These are phyloP conservation scores for Taiozyma sp. DNA, from an alignment of 1,139 yeast genomes.

Conservation along the genomic window DNA sequence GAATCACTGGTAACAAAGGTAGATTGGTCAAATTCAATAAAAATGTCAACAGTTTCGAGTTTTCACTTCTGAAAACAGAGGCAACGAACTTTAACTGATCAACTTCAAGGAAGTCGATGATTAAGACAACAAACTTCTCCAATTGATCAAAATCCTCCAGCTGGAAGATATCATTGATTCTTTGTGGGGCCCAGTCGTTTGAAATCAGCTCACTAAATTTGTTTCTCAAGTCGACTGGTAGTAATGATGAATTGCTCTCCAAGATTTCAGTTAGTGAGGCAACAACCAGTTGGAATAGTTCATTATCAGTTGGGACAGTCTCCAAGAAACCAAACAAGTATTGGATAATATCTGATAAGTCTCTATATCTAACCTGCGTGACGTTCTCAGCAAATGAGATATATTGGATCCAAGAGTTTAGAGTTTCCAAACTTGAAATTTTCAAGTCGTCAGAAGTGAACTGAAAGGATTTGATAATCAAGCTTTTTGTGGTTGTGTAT, in stretches of 20 bases:
- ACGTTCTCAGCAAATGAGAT: conserved; percentile 36
- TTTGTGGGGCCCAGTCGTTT: conserved; percentile 31
- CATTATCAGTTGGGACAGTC: conserved; percentile 8
- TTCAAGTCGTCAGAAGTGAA: conserved; percentile 6
- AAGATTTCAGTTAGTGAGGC: conserved; percentile 27
- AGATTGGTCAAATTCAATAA: conserved; percentile 54
- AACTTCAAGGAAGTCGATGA: conserved; percentile 47
- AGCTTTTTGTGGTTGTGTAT: conserved; percentile 24
- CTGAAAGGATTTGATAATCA: conserved; percentile 13
- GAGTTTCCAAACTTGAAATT: conserved; percentile 7
- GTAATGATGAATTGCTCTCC: conserved; percentile 29
- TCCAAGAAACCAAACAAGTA: conserved; percentile 25
- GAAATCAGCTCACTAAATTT: conserved; percentile 28
- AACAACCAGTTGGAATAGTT: conserved; percentile 18
- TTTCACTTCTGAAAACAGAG: conserved; percentile 36
- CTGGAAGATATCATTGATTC: conserved; percentile 36
- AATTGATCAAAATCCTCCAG: conserved; percentile 40
- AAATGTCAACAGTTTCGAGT: conserved; percentile 41
- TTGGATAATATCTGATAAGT: conserved; percentile 30
- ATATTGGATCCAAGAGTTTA: conserved; percentile 36
- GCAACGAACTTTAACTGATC: conserved; percentile 48
- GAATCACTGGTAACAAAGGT: conserved; percentile 58
- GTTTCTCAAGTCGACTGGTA: conserved; percentile 28
- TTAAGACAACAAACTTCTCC: conserved; percentile 44
- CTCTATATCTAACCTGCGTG: conserved; percentile 32